These are phyloP conservation scores for Pythium rhizo-oryzae DNA, from an alignment of 352 stramenopile genomes.

Conservation along the genomic window DNA sequence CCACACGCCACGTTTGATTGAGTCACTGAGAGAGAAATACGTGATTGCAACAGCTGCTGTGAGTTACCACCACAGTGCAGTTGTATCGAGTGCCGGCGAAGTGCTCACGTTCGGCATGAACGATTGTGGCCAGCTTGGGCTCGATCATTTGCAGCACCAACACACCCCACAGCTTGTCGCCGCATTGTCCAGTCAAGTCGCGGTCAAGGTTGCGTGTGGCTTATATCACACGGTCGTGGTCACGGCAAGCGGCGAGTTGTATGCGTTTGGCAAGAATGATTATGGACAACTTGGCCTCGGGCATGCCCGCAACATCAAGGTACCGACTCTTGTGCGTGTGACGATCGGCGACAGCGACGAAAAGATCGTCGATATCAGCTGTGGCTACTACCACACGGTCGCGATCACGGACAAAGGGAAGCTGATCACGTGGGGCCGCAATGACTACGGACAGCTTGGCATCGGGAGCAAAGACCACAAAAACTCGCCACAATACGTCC, in stretches of 20 bases:
- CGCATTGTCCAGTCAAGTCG: slow-evolving; percentile 66
- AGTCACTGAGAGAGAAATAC: slow-evolving; percentile 85
- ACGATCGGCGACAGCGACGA: slow-evolving; percentile 67
- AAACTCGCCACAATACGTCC: slow-evolving; percentile 76
- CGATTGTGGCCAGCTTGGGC: slow-evolving; percentile 81
- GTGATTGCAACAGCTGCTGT: slow-evolving; percentile 72
- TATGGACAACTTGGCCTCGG: slow-evolving; percentile 86
- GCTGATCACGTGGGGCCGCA: slow-evolving; percentile 82
- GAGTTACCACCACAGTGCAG: slow-evolving; percentile 88
- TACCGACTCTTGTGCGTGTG: slow-evolving; percentile 72
- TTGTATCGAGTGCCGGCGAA: slow-evolving; percentile 76
- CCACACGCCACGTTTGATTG: slow-evolving; percentile 81
- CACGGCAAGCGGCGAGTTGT: slow-evolving; percentile 74
- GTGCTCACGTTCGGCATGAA: slow-evolving; percentile 90
- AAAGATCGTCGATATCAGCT: slow-evolving; percentile 76
- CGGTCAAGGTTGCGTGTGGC: slow-evolving; percentile 73
- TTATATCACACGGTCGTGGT: slow-evolving; percentile 80
- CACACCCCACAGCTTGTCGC: slow-evolving; percentile 83
- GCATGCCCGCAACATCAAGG: slow-evolving; percentile 76
- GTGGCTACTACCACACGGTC: slow-evolving; percentile 87
- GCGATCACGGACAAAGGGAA: slow-evolving; percentile 82
- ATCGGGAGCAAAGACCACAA: slow-evolving; percentile 91
- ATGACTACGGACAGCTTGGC: slow-evolving; percentile 87
- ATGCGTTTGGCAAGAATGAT: slow-evolving; percentile 87
- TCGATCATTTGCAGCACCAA: slow-evolving; percentile 86